Evolutionary conservation across 139 green algal genomes (phyloP).

Genomic region (Deuterostichococcus epilithicus): DNA sequence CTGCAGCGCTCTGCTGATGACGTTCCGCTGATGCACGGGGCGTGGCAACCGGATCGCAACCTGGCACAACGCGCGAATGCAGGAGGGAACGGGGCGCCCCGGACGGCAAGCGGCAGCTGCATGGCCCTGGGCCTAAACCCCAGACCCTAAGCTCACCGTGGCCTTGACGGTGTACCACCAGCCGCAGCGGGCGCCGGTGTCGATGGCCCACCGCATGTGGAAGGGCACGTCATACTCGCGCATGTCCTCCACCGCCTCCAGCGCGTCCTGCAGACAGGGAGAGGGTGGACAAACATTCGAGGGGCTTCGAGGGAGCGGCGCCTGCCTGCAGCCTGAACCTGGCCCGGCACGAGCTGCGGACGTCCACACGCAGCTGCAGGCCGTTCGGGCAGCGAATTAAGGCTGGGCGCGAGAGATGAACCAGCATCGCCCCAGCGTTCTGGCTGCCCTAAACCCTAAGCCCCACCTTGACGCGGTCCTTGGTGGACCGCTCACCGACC

Average conservation of each 20-base stretch:
- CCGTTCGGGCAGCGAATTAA: not conserved
- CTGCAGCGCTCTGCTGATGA: not conserved
- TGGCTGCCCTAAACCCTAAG: too few relatives aligned
- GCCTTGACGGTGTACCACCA: conserved; percentile 84
- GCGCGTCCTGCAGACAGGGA: conserved; percentile 49
- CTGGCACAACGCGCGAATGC: too few relatives aligned
- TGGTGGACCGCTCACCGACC: not conserved
- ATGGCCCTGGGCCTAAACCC: too few relatives aligned
- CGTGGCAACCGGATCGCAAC: too few relatives aligned
- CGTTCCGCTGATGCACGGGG: not conserved
- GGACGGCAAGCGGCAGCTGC: too few relatives aligned
- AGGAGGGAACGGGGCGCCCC: too few relatives aligned
- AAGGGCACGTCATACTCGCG: conserved; percentile 97
- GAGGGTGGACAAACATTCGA: not conserved
- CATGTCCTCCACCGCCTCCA: conserved; percentile 79
- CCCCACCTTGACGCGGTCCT: not conserved
- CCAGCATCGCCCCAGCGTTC: too few relatives aligned
- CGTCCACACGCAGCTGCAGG: not conserved
- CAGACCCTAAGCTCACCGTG: conserved; percentile 42
- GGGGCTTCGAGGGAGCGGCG: too few relatives aligned
- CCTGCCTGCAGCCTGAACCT: too few relatives aligned
- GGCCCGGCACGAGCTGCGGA: too few relatives aligned
- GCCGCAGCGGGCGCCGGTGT: conserved; percentile 80
- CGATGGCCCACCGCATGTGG: conserved; percentile 92
- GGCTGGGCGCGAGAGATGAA: too few relatives aligned